Conservation (phyloP, 352 stramenopile species). For the Phytophthora pistaciae region DNA sequence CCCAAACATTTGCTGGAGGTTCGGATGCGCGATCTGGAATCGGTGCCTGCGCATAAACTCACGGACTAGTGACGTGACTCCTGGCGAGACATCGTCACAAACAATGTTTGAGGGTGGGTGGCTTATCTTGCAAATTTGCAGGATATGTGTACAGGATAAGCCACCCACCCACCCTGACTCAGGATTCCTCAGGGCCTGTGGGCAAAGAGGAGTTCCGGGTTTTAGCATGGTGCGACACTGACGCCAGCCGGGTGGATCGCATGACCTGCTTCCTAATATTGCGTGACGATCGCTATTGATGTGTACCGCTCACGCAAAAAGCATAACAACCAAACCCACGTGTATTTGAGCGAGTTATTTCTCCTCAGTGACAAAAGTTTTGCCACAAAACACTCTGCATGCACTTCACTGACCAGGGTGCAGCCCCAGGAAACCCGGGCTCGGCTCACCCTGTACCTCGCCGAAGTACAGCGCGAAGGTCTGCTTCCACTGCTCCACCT, state of each 20-base stretch:
- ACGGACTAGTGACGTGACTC: background rate
- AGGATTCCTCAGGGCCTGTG: too few relatives aligned
- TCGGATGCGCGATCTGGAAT: slow-evolving; percentile 3
- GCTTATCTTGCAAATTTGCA: too few relatives aligned
- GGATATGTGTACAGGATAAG: too few relatives aligned
- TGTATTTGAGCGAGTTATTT: background rate
- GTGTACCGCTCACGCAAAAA: background rate
- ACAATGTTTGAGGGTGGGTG: too few relatives aligned
- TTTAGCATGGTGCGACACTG: background rate
- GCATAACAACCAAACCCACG: background rate
- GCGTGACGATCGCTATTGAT: slow-evolving; percentile 1
- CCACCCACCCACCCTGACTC: too few relatives aligned
- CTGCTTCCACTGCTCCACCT: slow-evolving; percentile 48
- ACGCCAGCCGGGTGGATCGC: background rate
- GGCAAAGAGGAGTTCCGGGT: background rate
- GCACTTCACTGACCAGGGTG: slow-evolving; percentile 38
- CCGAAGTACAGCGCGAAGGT: slow-evolving; percentile 68
- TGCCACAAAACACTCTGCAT: background rate
- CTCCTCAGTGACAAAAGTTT: background rate
- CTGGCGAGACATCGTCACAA: too few relatives aligned
- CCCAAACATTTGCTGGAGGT: background rate
- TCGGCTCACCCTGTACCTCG: slow-evolving; percentile 56
- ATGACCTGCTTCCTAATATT: background rate
- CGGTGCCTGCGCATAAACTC: slow-evolving; percentile 1
- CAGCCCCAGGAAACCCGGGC: slow-evolving; percentile 48